Evolutionary conservation across 305 asterid species (phyloP).

Genomic region (Lippia alba): DNA sequence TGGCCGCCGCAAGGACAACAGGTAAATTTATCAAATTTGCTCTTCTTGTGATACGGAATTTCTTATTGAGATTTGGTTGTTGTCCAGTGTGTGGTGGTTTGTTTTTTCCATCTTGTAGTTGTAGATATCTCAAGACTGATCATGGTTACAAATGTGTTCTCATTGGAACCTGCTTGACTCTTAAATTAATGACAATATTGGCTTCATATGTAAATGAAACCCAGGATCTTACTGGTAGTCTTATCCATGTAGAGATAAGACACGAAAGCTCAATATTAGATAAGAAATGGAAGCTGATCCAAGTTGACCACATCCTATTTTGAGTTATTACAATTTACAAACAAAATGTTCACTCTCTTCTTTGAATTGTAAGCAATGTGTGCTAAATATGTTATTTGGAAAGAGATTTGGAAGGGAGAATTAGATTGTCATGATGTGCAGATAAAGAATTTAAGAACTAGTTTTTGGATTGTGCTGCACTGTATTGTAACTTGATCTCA

Average conservation of each 20-base stretch:
- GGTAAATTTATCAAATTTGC: slow-evolving; percentile 47
- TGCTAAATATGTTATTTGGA: background rate
- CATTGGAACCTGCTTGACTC: slow-evolving; percentile 10
- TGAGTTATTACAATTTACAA: background rate
- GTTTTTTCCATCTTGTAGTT: background rate
- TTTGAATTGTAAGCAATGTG: too few species aligned
- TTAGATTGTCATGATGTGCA: background rate
- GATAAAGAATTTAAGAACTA: slow-evolving; percentile 5
- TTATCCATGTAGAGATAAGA: background rate
- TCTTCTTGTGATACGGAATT: slow-evolving; percentile 7
- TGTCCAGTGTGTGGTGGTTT: slow-evolving; percentile 16
- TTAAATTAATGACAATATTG: slow-evolving; percentile 14
- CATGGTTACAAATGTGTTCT: background rate
- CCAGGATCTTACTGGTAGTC: slow-evolving; percentile 11
- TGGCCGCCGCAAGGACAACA: slow-evolving; percentile 84
- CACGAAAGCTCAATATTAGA: background rate
- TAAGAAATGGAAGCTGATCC: slow-evolving; percentile 3
- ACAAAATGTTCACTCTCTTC: too few species aligned
- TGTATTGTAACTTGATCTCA: slow-evolving; percentile 22
- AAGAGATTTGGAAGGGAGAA: background rate
- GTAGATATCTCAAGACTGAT: background rate
- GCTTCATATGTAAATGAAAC: slow-evolving; percentile 23
- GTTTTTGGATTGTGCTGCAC: slow-evolving; percentile 18
- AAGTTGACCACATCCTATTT: slow-evolving; percentile 14
- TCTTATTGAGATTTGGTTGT: slow-evolving; percentile 8